Base-by-base conservation (phyloP, 345 rosid species). In the Brassica rapa region DNA sequence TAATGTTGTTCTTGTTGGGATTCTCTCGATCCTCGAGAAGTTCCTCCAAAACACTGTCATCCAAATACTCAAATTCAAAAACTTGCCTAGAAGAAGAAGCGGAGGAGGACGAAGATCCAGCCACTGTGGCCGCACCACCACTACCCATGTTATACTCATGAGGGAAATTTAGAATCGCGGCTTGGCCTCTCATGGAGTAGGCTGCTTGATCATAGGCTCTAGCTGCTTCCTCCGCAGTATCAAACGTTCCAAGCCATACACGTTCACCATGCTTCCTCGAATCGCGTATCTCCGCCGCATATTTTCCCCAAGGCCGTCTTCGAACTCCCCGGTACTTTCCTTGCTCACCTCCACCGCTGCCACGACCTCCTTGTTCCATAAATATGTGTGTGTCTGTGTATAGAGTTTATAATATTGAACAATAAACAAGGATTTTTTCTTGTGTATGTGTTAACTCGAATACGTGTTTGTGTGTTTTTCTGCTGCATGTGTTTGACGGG, bases 261-360 rank as follows among this genome's bases (percentile, higher is more conserved):
- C 98, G 85, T n/a, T 89, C 90, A 2, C 98, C 95, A 1, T 86
- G 95, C 32, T 87, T 80, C 6, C 84, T 83, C 0, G 97, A 91
- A 76, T 93, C 97, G 0, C 97, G 87, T 70, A 93, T 93, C 91
- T 93, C 98, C 0, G 97, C 95, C 0, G 98, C 98, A 7, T 84
- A 93, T 82, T 91, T 93, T 4, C 97, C 98, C 98, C 98, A 93
- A 0, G 98, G 98, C 79, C 98, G 82, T 77, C 82, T 77, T 14
- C 98, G 53, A n/a, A 93, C 93, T 6, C 98, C 98, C 0, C 98
- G 82, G 81, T 89, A 91, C 72, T 80, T 80, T n/a, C 62, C 76
- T 19, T 80, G 75, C 39, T 80, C 79, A 4, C 73, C 77, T 66
- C 69, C 77, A 15, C 78, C 66, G 5, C 76, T 62, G 62, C 72